These are phyloP conservation scores for Solanum ossicruentum DNA, from an alignment of 257 asterid species.

Conservation along the genomic window DNA sequence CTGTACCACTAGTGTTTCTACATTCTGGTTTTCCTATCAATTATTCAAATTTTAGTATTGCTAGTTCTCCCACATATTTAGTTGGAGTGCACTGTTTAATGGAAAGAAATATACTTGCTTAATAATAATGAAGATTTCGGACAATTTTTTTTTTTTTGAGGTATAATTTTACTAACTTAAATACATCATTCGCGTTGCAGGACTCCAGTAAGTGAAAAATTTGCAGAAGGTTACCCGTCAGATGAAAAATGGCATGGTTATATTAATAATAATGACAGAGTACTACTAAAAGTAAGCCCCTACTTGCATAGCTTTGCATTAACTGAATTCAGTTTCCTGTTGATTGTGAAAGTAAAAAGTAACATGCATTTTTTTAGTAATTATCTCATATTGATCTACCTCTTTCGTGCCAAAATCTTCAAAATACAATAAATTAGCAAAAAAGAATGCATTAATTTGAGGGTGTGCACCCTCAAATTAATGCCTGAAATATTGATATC, in stretches of 20 bases:
- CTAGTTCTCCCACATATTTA: background rate
- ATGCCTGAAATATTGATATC: background rate
- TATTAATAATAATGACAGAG: constrained; percentile 69
- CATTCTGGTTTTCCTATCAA: background rate
- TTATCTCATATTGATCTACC: background rate
- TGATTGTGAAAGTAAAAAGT: background rate
- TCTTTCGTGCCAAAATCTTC: background rate
- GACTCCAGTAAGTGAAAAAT: constrained; percentile 49
- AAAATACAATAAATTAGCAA: background rate
- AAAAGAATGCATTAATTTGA: background rate
- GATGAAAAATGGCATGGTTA: constrained; percentile 86
- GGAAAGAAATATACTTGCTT: background rate
- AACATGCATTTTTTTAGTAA: background rate
- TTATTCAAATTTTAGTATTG: background rate
- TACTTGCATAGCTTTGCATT: background rate
- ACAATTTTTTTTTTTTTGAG: background rate
- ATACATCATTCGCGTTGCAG: constrained; percentile 28
- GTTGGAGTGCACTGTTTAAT: background rate
- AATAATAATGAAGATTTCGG: background rate
- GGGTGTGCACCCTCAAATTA: background rate
- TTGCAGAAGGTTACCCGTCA: constrained; percentile 59
- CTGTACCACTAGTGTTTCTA: background rate
- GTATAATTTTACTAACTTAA: background rate
- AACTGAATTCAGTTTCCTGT: background rate
- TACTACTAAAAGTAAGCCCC: constrained; percentile 69